Base-by-base conservation (phyloP, 2,329 filamentous ascomycete genomes). In the Aspergillus costaricaensis region DNA sequence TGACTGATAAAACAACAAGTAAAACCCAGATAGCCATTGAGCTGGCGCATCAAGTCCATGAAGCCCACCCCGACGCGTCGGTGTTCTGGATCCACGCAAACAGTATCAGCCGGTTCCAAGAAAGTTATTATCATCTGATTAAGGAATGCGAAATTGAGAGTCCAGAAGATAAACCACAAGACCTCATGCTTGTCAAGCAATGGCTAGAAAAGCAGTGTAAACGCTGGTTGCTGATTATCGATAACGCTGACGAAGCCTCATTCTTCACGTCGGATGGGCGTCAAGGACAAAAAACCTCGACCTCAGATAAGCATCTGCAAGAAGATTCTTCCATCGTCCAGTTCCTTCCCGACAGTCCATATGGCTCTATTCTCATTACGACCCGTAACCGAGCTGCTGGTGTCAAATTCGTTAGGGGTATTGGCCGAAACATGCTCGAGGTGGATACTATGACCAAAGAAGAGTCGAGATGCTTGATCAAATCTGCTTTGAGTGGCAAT, bases 221-320 rank as follows among this genome's bases (percentile, higher is more conserved):
- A 30, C 39, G 56, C 9, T 64, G 62, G 62, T 19, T 64, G 10
- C 19, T 68, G 27, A 64, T 68, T 17, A 57, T 68, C 48, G 66
- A 68, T 23, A 67, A 67, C 19, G 65, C 62, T 15, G 65, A 68
- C 14, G 57, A 68, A 48, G 60, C 61, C 25, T 63, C 61, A 2
- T 44, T 65, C 12, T 64, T 64, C 12, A 32, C 44, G 15, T 47
- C 48, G 9, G 30, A 15, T 15, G 48, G 39, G 1, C 48, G 53
- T 1, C 48, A 17, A 8, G 25, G 9, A 10, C 47, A 50, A 5
- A n/a, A 2, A 9, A 0, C n/a, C 10, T 50, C 25, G 10, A 32
- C 27, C 9, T 6, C 25, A 32, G 25, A 47, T 19, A 21, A 38
- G 10, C 38, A 48, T 2, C 5, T 21, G 3, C 48, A 57, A 27